Evolutionary conservation across 2,329 filamentous ascomycete species (phyloP), one percentile per base, ranked within the genome.

Genomic region (Fusarium foetens): DNA sequence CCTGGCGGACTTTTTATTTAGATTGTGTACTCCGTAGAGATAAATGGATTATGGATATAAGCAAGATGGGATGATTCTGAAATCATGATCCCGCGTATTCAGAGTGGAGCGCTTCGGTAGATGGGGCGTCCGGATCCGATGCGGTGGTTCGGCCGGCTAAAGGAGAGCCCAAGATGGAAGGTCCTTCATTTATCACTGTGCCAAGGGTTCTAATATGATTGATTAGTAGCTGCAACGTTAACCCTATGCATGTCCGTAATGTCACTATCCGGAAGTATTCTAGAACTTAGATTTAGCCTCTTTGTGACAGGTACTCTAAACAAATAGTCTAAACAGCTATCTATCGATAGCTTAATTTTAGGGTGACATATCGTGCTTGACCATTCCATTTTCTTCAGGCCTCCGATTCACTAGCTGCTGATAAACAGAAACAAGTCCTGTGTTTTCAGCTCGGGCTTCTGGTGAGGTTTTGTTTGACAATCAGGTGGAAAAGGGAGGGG

Each of bases 401-500:
- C 53, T 35, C 53, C 53, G 53, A 13, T 13, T 35, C 13, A 46
- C 29, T 46, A 57, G 35, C 6, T 8, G 9, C n/a, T 23, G 21
- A 21, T 31, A 29, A 39, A 39, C 10, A 68, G 23, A 36, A 39
- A 21, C 19, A 60, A 27, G 12, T 60, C 7, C 27, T 51, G 6
- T 48, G 3, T n/a, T 42, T 48, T 36, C 25, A 33, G 6, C 27
- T 33, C 19, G 16, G 13, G 12, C 38, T 6, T 52, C 31, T 67
- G 16, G 36, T 35, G 54, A 54, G 39, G 25, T 19, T 23, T 25
- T n/a, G 66, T 68, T 52, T 51, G 64, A 58, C 42, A 46, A 33
- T 68, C 66, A 68, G 66, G 66, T 63, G 49, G 42, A 63, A 21
- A 35, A 52, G 27, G 31, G 38, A 63, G 54, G 48, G 57, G 48